Percentiles rank a stretch among this genome's conserved stretches.
phyloP scores from a whole-genome alignment of 1,284 basidiomycete species.

The Inonotus hispidus region DNA sequence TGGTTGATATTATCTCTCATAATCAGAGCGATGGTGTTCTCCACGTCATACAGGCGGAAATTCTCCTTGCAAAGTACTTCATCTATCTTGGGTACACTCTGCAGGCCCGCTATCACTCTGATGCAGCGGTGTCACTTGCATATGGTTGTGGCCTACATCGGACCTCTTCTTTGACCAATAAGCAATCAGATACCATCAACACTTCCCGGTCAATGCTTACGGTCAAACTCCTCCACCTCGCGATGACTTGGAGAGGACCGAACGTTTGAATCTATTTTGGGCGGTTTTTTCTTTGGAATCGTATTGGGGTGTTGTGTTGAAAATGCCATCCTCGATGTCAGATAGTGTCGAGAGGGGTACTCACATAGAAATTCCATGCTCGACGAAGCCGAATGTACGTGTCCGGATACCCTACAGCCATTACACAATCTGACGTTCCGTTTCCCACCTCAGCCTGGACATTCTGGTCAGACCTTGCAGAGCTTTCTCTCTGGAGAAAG shows the following conservation, averaged over 20 bases:
- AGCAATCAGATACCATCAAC: neutral
- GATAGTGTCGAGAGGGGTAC: conserved; percentile 32
- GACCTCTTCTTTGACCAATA: conserved; percentile 18
- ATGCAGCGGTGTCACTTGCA: conserved; percentile 35
- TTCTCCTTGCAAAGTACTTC: conserved; percentile 51
- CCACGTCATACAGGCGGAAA: conserved; percentile 51
- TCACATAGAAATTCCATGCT: conserved; percentile 62
- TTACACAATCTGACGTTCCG: neutral
- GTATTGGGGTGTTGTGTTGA: conserved; percentile 55
- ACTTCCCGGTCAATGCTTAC: neutral
- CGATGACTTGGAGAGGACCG: conserved; percentile 47
- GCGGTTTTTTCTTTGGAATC: conserved; percentile 63
- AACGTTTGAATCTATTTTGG: conserved; percentile 66
- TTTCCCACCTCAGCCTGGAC: neutral
- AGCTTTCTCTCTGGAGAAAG: neutral
- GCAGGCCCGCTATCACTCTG: conserved; percentile 40
- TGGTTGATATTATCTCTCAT: neutral
- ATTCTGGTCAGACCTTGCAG: conserved; percentile 2
- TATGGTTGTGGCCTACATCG: conserved; percentile 33
- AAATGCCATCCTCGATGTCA: conserved; percentile 40
- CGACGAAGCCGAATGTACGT: conserved; percentile 46
- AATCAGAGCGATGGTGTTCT: conserved; percentile 22
- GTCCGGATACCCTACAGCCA: neutral
- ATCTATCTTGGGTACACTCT: conserved; percentile 36
- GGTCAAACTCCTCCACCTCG: conserved; percentile 24